Percentiles rank a stretch among this genome's conserved stretches.
Evolutionary conservation across 2,329 filamentous ascomycete genomes (phyloP).

Genomic region (Lasiodiplodia citricola): DNA sequence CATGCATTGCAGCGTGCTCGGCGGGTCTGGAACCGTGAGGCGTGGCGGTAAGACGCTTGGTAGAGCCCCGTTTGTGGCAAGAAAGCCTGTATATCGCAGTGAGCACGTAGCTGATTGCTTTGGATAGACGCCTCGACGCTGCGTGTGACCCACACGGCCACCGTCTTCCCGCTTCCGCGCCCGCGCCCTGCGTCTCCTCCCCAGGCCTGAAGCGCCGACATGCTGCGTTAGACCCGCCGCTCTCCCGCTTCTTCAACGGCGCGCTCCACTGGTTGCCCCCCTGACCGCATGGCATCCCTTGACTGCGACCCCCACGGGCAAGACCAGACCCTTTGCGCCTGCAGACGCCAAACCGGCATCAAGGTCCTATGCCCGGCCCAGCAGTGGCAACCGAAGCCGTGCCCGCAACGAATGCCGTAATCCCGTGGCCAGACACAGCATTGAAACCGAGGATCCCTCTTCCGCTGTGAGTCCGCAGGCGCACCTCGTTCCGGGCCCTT

Average conservation of each 20-base stretch:
- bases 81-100: background rate
- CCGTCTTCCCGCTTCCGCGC: constrained; percentile 19
- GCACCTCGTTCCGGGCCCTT: background rate
- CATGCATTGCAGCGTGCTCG: constrained; percentile 3
- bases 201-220: background rate
- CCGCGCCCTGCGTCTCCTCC: constrained; percentile 16
- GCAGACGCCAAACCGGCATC: background rate
- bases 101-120: constrained; percentile 8
- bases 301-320: background rate
- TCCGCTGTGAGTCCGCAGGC: background rate
- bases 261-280: constrained; percentile 4
- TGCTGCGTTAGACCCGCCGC: constrained; percentile 8
- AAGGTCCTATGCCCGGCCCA: background rate
- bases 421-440: background rate
- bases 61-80: constrained; percentile 1
- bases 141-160: background rate
- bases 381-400: background rate
- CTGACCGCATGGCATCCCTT: background rate
- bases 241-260: constrained; percentile 24
- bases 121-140: constrained; percentile 2
- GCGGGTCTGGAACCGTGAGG: constrained; percentile 1
- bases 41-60: background rate
- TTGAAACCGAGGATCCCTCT: background rate
- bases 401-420: background rate
- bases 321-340: background rate